Evolutionary conservation across 495 filamentous ascomycete genomes (phyloP), one percentile per base, ranked within the genome.

Genomic region (Penicillium pulvis): DNA sequence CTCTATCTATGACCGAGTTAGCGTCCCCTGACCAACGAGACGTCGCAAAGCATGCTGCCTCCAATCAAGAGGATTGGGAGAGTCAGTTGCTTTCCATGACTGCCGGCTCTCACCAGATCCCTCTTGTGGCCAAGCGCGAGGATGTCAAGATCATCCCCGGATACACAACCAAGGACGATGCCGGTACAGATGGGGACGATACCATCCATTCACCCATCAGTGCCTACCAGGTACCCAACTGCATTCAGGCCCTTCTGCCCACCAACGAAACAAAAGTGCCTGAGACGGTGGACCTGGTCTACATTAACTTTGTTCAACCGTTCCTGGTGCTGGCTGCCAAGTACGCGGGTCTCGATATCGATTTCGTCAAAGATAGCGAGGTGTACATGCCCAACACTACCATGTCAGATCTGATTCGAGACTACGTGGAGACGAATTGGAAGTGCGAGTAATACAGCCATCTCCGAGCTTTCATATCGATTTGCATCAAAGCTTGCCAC

Each of bases 111-210:
- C 35, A 57, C 14, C 75, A 77, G 43, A 62, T 51, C 16, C 67
- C 68, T 3, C 61, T 82, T 23, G 62, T 62, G 6, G 42, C 49
- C 26, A 55, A 55, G 1, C 53, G 62, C 31, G 45, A 45, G n/a
- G 43, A 51, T 17, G 23, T 52, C 14, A 68, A 78, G 33, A 71
- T 91, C 1, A 69, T 86, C 23, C 86, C 88, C 6, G 94, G 94
- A 2, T 98, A 98, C 75, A 97, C 90, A 0, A 98, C 94, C 12
- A 75, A 75, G 41, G 94, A 98, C 69, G 93, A 93, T 64, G 85
- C 82, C 2, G 91, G 93, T 43, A 68, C 75, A n/a, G 88, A 94
- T 60, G 95, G 94, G 50, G 94, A 98, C 68, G 94, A 98, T 69
- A 93, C 93, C 0, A 62, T 97, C 1, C 94, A 98, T 65, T 75